phyloP scores from a whole-genome alignment of 768 basidiomycete genomes.

The Serpula lacrymans region DNA sequence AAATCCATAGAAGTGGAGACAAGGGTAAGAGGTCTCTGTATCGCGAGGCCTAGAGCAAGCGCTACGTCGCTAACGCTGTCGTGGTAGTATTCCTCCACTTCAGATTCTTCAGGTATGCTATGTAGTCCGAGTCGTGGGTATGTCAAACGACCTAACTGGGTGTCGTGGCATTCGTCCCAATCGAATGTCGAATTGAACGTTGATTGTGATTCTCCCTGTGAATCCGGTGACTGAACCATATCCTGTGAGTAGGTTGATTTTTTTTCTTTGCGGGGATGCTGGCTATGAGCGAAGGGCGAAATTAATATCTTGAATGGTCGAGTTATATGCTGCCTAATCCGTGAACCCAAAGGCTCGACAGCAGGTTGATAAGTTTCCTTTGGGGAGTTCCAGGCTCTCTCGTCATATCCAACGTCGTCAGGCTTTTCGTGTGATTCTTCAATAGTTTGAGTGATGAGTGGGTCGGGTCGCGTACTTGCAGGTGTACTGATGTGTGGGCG shows the following conservation, averaged over 20 bases:
- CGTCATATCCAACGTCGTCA: constrained; percentile 7
- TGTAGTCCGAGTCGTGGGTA: constrained; percentile 17
- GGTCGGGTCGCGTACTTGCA: constrained; percentile 1
- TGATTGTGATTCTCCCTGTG: no score
- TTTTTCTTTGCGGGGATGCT: no score
- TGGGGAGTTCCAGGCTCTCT: not conserved
- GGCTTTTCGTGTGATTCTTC: constrained; percentile 5
- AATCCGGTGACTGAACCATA: no score
- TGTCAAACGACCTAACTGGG: constrained; percentile 12
- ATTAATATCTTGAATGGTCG: not conserved
- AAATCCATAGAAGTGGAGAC: constrained; percentile 2
- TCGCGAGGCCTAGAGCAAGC: constrained; percentile 8
- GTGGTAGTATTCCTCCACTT: constrained; percentile 21
- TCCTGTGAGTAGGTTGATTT: no score
- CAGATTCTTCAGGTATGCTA: constrained; percentile 28
- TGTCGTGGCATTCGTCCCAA: constrained; percentile 26
- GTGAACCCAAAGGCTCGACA: no score
- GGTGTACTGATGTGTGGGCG: constrained; percentile 1
- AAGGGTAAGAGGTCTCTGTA: constrained; percentile 12
- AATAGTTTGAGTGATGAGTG: no score
- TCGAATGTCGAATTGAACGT: constrained; percentile 17
- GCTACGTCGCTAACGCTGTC: constrained; percentile 14
- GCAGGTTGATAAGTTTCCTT: no score
- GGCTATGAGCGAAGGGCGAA: not conserved
- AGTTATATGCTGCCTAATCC: no score